phyloP scores from a whole-genome alignment of 306 rosid genomes.

The Hippophae gyantsensis region DNA sequence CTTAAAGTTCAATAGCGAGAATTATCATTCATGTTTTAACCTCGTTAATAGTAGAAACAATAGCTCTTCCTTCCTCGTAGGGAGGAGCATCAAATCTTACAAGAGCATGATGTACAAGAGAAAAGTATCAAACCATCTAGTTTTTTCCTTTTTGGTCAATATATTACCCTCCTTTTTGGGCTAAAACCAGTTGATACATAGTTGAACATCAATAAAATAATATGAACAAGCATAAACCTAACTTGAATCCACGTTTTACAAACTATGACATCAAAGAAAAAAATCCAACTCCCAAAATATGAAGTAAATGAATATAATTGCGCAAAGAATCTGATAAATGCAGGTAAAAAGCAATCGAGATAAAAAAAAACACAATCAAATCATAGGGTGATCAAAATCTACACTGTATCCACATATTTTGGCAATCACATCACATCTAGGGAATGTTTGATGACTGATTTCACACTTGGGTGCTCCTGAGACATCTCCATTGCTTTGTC shows the following conservation, averaged over 20 bases:
- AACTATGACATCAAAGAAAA: conserved; percentile 31
- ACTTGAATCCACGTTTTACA: conserved; percentile 28
- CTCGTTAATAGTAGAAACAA: too few relatives aligned
- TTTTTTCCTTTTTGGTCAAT: too few relatives aligned
- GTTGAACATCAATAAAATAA: too few relatives aligned
- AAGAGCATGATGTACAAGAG: too few relatives aligned
- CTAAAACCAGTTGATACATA: too few relatives aligned
- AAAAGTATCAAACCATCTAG: too few relatives aligned
- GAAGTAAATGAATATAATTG: conserved; percentile 5
- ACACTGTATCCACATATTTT: conserved; percentile 20
- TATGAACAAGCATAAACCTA: conserved; percentile 4
- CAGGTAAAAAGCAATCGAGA: conserved; percentile 28
- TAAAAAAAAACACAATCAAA: conserved; percentile 8
- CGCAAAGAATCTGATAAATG: conserved; percentile 36
- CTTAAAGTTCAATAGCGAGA: too few relatives aligned
- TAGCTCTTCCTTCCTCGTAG: too few relatives aligned
- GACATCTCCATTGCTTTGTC: conserved; percentile 62
- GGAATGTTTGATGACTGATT: conserved; percentile 19
- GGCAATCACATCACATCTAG: background rate
- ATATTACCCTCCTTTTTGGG: too few relatives aligned
- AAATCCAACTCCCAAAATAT: conserved; percentile 30
- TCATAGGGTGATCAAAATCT: conserved; percentile 21
- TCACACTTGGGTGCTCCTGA: conserved; percentile 63
- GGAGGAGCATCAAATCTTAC: too few relatives aligned
- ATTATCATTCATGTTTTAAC: too few relatives aligned